These are phyloP conservation scores for Kodamaea leandrae DNA, from an alignment of 805 yeast species.

Conservation along the genomic window DNA sequence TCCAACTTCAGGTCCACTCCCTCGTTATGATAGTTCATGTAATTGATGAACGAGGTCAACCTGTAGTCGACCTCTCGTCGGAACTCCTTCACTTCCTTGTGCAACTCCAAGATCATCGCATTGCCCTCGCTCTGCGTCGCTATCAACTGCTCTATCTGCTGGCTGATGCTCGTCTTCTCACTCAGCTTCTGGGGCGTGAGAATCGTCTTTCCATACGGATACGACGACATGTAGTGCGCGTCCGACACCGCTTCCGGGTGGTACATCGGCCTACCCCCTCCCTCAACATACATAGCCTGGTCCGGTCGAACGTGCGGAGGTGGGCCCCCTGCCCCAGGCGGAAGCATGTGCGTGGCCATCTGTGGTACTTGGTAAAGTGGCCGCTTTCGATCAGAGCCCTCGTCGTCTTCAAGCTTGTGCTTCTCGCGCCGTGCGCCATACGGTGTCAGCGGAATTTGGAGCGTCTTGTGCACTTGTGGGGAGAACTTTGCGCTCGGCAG, in stretches of 20 bases:
- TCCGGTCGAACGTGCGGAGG: neutral
- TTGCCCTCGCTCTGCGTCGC: slow-evolving; percentile 9
- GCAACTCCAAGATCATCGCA: slow-evolving; percentile 3
- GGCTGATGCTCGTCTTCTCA: neutral
- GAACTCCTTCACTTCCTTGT: slow-evolving; percentile 10
- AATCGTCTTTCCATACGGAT: neutral
- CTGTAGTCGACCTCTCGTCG: slow-evolving; percentile 10
- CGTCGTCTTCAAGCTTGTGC: slow-evolving; percentile 1
- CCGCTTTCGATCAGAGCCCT: neutral
- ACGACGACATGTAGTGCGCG: neutral
- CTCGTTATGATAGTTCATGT: slow-evolving; percentile 8
- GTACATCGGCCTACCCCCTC: neutral
- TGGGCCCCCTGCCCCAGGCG: neutral
- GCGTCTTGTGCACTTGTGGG: neutral
- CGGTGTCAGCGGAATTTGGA: neutral
- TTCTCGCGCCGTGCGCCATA: neutral
- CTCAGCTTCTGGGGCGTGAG: neutral
- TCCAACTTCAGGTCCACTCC: slow-evolving; percentile 7
- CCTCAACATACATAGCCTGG: neutral
- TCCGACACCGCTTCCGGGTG: neutral
- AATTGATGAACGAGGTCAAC: slow-evolving; percentile 4
- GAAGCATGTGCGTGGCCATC: neutral
- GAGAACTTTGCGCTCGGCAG: neutral
- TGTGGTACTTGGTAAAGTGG: neutral
- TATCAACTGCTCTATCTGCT: slow-evolving; percentile 7